These are phyloP conservation scores for Cryptosporidium ubiquitum DNA, from an alignment of 169 alveolate species.

Conservation along the genomic window DNA sequence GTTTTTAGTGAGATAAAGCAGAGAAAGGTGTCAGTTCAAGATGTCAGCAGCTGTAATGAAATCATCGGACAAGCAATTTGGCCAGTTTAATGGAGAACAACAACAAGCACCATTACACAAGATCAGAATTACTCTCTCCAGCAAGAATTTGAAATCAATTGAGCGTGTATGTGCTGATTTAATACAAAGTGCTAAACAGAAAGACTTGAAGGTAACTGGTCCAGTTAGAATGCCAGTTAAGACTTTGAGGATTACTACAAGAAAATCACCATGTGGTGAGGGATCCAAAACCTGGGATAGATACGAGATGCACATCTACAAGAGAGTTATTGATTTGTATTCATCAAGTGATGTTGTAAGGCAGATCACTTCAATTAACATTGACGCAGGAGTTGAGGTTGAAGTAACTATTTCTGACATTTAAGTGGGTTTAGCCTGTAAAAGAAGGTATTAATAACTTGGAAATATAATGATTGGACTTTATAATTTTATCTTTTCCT, in stretches of 20 bases:
- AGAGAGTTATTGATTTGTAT: constrained; percentile 96
- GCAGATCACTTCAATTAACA: constrained; percentile 95
- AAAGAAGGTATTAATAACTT: constrained; percentile 12
- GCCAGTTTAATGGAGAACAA: constrained; percentile 82
- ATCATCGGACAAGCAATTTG: constrained; percentile 68
- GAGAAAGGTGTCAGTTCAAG: constrained; percentile 5
- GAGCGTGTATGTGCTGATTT: constrained; percentile 94
- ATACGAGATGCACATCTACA: constrained; percentile 96
- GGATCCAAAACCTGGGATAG: constrained; percentile 99
- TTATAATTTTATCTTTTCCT: neutral
- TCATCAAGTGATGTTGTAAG: constrained; percentile 96
- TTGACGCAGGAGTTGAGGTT: constrained; percentile 97
- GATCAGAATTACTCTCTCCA: constrained; percentile 92
- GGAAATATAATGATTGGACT: neutral
- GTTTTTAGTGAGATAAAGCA: neutral
- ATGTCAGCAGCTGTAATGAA: constrained; percentile 73
- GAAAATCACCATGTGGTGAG: constrained; percentile 98
- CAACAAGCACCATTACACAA: constrained; percentile 90
- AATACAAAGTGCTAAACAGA: constrained; percentile 92
- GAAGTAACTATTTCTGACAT: constrained; percentile 93
- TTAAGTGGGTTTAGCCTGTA: constrained; percentile 62
- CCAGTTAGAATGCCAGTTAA: constrained; percentile 98
- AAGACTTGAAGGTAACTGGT: constrained; percentile 92
- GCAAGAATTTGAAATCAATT: constrained; percentile 89
- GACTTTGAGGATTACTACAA: constrained; percentile 93